Conservation (phyloP, 1,284 basidiomycete genomes). For the Sporisorium sorghi region DNA sequence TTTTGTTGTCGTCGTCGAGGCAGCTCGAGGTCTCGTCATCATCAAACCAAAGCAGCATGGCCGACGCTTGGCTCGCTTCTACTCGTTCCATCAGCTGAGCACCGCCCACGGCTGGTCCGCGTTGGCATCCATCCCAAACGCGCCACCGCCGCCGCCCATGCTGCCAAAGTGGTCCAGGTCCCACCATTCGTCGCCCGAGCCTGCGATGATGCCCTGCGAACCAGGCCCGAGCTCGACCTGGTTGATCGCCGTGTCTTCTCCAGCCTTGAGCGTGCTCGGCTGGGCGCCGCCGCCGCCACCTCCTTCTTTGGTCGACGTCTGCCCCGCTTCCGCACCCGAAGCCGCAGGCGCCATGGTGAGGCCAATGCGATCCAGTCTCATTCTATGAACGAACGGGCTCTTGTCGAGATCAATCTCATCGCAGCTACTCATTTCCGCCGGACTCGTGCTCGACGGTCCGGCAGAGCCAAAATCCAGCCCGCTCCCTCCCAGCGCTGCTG, state of each 20-base stretch:
- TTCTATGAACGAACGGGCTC: constrained; percentile 48
- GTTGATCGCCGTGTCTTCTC: constrained; percentile 41
- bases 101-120: constrained; percentile 54
- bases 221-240: constrained; percentile 54
- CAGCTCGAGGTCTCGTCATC: neutral
- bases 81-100: constrained; percentile 27
- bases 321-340: constrained; percentile 18
- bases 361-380: constrained; percentile 49
- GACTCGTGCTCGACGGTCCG: constrained; percentile 58
- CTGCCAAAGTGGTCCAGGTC: constrained; percentile 53
- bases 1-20: neutral
- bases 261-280: constrained; percentile 27
- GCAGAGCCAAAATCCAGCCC: constrained; percentile 60
- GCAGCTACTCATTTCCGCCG: constrained; percentile 57
- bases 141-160: constrained; percentile 36
- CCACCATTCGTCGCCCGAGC: constrained; percentile 54
- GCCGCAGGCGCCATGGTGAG: constrained; percentile 41
- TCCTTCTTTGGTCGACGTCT: constrained; percentile 17
- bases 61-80: neutral
- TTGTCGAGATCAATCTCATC: constrained; percentile 54
- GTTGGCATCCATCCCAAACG: constrained; percentile 39
- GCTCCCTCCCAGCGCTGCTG: constrained; percentile 32
- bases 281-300: constrained; percentile 7
- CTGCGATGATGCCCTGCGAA: constrained; percentile 41
- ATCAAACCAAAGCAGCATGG: neutral